Conservation (phyloP, 768 basidiomycete species). For the Lactifluus hygrophoroides region DNA sequence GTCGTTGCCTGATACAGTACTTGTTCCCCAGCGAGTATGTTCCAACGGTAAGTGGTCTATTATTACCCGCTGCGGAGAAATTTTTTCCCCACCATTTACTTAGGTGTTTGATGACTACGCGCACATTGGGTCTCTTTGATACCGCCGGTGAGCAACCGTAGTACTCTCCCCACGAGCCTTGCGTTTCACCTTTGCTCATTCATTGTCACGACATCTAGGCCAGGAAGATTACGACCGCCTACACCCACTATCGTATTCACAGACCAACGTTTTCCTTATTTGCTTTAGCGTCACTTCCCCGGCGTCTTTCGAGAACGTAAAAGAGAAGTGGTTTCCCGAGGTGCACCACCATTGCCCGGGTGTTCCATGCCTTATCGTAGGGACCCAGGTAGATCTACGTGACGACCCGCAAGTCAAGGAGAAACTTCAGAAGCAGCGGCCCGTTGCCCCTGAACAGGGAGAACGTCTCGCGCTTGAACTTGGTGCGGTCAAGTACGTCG, state of each 20-base stretch:
- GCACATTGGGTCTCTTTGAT: slow-evolving; percentile 93
- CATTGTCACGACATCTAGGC: slow-evolving; percentile 38
- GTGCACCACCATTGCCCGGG: slow-evolving; percentile 99
- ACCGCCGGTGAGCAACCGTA: slow-evolving; percentile 84
- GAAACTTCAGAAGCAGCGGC: slow-evolving; percentile 94
- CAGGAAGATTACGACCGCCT: slow-evolving; percentile 99
- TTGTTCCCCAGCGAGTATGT: slow-evolving; percentile 99
- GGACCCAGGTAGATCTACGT: slow-evolving; percentile 95
- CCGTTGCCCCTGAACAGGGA: slow-evolving; percentile 80
- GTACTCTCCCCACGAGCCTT: not conserved
- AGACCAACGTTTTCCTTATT: slow-evolving; percentile 98
- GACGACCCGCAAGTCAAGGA: slow-evolving; percentile 90
- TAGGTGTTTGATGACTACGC: slow-evolving; percentile 97
- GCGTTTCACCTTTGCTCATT: slow-evolving; percentile 12
- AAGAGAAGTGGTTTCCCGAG: slow-evolving; percentile 99
- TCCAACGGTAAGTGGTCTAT: slow-evolving; percentile 66
- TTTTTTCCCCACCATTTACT: slow-evolving; percentile 14
- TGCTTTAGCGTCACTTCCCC: slow-evolving; percentile 99
- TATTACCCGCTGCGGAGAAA: slow-evolving; percentile 15
- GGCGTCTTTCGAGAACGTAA: slow-evolving; percentile 99
- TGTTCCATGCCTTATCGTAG: slow-evolving; percentile 97
- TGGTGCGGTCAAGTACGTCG: slow-evolving; percentile 98
- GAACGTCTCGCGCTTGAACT: slow-evolving; percentile 94
- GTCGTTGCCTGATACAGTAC: too few relatives aligned
- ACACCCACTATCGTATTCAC: slow-evolving; percentile 97